Base-by-base conservation (phyloP, 345 rosid genomes). In the Eucalyptus virginea region DNA sequence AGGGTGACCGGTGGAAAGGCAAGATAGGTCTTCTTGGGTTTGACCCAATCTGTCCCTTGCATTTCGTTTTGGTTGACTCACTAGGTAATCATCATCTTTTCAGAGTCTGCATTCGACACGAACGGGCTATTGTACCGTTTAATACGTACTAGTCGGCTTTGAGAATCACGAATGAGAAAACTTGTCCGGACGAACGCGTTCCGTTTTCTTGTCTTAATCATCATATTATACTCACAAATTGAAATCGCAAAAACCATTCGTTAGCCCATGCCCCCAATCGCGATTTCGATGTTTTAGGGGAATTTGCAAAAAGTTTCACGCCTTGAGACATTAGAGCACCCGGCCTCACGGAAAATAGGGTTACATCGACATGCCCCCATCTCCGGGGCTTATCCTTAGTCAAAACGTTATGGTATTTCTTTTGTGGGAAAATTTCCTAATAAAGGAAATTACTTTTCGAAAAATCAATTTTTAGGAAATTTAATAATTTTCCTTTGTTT, bases 281-380 rank as follows among this genome's bases (percentile, higher is more conserved):
- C 3, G 5, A 32, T 1, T 37, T 67, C 80, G 42, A 32, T 3
- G 11, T 17, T 32, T 32, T 3, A 0, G 23, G 1, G 5, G 23
- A 32, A 67, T 67, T 67, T 67, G 40, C 11, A 0, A 4, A 8
- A 32, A 32, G 37, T 3, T 67, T 67, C 80, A 9, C 8, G 80
- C 40, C 80, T 15, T 3, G 12, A 32, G 40, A 16, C 23, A 11
- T 34, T 72, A 2, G 81, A 72, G 10, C 11, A 34, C 10, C 24
- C 21, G 3, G 10, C 37, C 26, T 65, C 21, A 7, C 3, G 0
- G 19, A 65, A n/a, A 15, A 30, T 65, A 14, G n/a, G 14, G 32
- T 18, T 7, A 51, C 23, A 51, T 52, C 56, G 4, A 52, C 24
- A 7, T 18, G 24, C 9, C 10, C 50, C 9, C 32, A 7, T 5